These are phyloP conservation scores for Turritis glabra DNA, from an alignment of 345 rosid genomes.

Conservation along the genomic window DNA sequence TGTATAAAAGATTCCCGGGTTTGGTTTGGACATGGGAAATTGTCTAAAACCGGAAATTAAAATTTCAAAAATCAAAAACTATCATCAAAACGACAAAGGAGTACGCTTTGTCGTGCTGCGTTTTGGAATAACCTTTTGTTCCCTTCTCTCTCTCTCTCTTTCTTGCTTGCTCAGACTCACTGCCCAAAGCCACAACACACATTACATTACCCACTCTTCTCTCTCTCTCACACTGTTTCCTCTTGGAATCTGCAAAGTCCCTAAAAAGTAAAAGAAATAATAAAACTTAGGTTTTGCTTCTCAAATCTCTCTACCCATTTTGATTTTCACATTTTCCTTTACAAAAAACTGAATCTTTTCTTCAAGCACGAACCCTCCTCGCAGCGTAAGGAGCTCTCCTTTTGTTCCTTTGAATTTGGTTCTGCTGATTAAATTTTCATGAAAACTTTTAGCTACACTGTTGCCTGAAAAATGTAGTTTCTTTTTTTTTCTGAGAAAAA, in stretches of 20 bases:
- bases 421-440: background rate
- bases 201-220: slow-evolving; percentile 30
- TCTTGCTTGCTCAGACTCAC: slow-evolving; percentile 30
- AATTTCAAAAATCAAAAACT: slow-evolving; percentile 20
- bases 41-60: slow-evolving; percentile 18
- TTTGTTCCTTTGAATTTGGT: slow-evolving; percentile 1
- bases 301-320: slow-evolving; percentile 27
- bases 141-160: slow-evolving; percentile 16
- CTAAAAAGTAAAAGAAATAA: background rate
- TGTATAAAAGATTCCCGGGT: slow-evolving; percentile 13
- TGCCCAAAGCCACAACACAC: slow-evolving; percentile 43
- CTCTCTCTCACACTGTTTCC: slow-evolving; percentile 16
- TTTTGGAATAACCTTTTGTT: slow-evolving; percentile 41
- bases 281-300: slow-evolving; percentile 29
- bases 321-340: too few relatives aligned
- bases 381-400: slow-evolving; percentile 23
- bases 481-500: background rate
- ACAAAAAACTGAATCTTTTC: slow-evolving; percentile 6
- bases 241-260: slow-evolving; percentile 29
- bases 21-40: background rate
- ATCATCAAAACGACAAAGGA: slow-evolving; percentile 41
- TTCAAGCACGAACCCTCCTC: slow-evolving; percentile 20
- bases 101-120: slow-evolving; percentile 44
- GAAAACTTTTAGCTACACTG: background rate
- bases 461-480: slow-evolving; percentile 32